Evolutionary conservation across 805 yeast species (phyloP), one percentile per base, ranked within the genome.

Genomic region (Ascoidea tarda): DNA sequence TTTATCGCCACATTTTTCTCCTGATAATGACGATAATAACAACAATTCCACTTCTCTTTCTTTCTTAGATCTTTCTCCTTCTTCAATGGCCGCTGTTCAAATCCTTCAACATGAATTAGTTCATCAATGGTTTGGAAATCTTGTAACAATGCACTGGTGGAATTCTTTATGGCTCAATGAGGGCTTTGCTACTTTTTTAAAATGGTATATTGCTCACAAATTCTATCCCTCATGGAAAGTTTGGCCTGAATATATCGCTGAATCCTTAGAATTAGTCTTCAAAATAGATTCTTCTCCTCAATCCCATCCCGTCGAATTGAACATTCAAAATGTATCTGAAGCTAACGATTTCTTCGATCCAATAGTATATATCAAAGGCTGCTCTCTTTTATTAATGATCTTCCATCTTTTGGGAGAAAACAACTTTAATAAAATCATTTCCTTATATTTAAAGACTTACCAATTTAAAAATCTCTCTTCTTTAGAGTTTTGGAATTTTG

Each of bases 131-230:
- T 87, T 87, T 62, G 95, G 96, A 53, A 83, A 87, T 66, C 75
- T 84, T 59, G 91, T 86, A 55, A 87, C 95, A 49, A 87, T 87
- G 95, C 81, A 84, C 61, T 87, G 95, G 93, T 87, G 96, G 96
- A 87, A 87, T 60, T 93, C 85, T 60, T 73, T 87, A 59, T 87
- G 95, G 95, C 76, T 87, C 56, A 87, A 87, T 63, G 95, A 87
- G 68, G 93, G 95, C 12, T 87, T 87, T 68, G 96, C 95, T 16
- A 87, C 96, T 32, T 87, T 87, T 82, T 84, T 84, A 63, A 86
- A 88, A 4, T 83, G 77, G 74, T 69, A 75, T 52, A 82, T 89
- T 16, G 82, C 82, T 51, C 82, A 84, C 62, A 66, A 75, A 57
- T 74, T 85, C 59, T 79, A 77, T 65, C 95, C 95, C 10, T 87